Conservation (phyloP, 2,329 filamentous ascomycete species). For the Blumeriella jaapii region DNA sequence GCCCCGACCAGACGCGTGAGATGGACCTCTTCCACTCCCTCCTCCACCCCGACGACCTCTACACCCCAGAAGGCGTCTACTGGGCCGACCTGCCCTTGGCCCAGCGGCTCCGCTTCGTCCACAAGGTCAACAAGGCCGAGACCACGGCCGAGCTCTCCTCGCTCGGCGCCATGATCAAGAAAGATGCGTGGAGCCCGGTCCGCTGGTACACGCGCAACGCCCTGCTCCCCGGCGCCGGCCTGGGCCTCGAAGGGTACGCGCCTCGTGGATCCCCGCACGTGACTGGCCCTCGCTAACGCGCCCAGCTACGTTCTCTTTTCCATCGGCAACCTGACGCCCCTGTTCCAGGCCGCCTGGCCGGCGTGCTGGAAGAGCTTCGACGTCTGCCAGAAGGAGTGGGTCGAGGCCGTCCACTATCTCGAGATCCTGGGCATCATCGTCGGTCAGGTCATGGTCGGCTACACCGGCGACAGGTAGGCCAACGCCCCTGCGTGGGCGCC, state of each 20-base stretch:
- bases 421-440: slow-evolving; percentile 93
- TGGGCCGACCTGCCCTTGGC: slow-evolving; percentile 76
- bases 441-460: slow-evolving; percentile 78
- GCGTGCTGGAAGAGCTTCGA: slow-evolving; percentile 58
- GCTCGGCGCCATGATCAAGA: slow-evolving; percentile 72
- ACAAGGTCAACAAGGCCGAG: slow-evolving; percentile 60
- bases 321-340: slow-evolving; percentile 80
- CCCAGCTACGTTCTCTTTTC: slow-evolving; percentile 85
- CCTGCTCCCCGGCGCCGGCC: slow-evolving; percentile 82
- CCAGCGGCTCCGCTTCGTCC: slow-evolving; percentile 65
- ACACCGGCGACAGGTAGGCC: slow-evolving; percentile 55
- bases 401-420: slow-evolving; percentile 76
- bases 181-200: slow-evolving; percentile 75
- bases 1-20: slow-evolving; percentile 30
- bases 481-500: too few relatives aligned
- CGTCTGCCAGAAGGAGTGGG: slow-evolving; percentile 69
- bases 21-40: slow-evolving; percentile 59
- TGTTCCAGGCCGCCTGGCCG: slow-evolving; percentile 67
- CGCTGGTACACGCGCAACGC: slow-evolving; percentile 82
- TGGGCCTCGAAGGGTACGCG: slow-evolving; percentile 69
- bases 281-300: slow-evolving; percentile 6
- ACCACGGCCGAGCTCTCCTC: slow-evolving; percentile 51
- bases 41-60: slow-evolving; percentile 80
- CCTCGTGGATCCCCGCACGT: neutral
- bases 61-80: slow-evolving; percentile 72